phyloP scores from a whole-genome alignment of 1,139 yeast genomes.

The Ogataea hybrid region DNA sequence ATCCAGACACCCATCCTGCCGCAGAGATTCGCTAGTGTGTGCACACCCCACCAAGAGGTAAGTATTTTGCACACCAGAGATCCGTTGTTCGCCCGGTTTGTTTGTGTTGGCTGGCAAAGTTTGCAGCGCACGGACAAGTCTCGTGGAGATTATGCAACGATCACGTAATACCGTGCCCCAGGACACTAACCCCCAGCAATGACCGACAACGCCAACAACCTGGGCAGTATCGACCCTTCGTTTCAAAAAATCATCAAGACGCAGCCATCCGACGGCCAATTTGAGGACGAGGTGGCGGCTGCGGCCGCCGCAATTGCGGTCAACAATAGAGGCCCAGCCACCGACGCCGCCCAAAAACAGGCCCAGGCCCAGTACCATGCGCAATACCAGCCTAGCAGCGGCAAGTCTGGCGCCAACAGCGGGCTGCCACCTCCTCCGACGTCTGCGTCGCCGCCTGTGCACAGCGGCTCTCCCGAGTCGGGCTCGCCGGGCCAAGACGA shows the following conservation, averaged over 20 bases:
- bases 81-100: not conserved
- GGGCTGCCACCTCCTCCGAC: slow-evolving; percentile 12
- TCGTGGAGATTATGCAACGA: slow-evolving; percentile 6
- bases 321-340: slow-evolving; percentile 24
- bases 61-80: not conserved
- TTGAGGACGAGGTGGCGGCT: slow-evolving; percentile 26
- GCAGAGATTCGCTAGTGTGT: not conserved
- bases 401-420: slow-evolving; percentile 19
- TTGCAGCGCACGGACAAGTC: not conserved
- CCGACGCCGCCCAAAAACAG: slow-evolving; percentile 4
- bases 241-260: slow-evolving; percentile 16
- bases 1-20: not conserved
- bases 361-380: slow-evolving; percentile 17
- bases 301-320: slow-evolving; percentile 33
- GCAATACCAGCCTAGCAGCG: slow-evolving; percentile 12
- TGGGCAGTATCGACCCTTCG: slow-evolving; percentile 21
- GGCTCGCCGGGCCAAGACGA: slow-evolving; percentile 19
- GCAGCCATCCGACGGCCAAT: slow-evolving; percentile 3
- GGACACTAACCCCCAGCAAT: slow-evolving; percentile 8
- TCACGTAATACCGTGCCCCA: slow-evolving; percentile 10
- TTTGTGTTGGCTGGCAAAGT: not conserved
- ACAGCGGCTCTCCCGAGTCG: slow-evolving; percentile 2
- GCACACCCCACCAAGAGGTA: not conserved
- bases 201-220: slow-evolving; percentile 10
- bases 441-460: slow-evolving; percentile 7